A percentile compares a stretch with the other conserved stretches of the same genome.
Conservation (phyloP, 257 asterid species). For the Penstemon davidsonii region DNA sequence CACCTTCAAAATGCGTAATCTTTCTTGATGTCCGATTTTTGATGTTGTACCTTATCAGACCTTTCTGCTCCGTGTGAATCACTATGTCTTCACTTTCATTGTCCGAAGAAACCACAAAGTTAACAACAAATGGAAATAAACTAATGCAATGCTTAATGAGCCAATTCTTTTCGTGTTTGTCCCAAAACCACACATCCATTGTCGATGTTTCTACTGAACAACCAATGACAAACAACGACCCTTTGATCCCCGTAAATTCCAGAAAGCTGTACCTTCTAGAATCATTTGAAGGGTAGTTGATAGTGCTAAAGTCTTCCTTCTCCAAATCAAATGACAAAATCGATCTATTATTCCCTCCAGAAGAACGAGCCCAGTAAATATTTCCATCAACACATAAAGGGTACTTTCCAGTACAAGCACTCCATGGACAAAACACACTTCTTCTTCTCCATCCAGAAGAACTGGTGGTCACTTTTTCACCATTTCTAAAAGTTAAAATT, state of each 20-base stretch:
- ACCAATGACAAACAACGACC: not conserved
- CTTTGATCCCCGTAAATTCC: constrained; percentile 1
- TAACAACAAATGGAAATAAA: constrained; percentile 6
- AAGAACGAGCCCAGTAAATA: not conserved
- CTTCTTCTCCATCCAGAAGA: not conserved
- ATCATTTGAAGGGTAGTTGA: constrained; percentile 1
- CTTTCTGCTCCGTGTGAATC: constrained; percentile 9
- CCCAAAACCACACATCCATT: constrained; percentile 13
- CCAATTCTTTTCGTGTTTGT: constrained; percentile 7
- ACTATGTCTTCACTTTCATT: not conserved
- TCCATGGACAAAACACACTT: not conserved
- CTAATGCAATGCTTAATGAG: not conserved
- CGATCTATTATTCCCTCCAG: constrained; percentile 1
- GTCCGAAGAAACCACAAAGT: constrained; percentile 6
- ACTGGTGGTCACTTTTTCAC: not conserved
- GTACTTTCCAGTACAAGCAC: not conserved
- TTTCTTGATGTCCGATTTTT: not conserved
- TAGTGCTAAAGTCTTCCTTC: not conserved
- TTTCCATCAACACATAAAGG: constrained; percentile 4
- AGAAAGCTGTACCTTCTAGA: not conserved
- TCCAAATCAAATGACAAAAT: constrained; percentile 5
- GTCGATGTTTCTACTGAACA: constrained; percentile 9
- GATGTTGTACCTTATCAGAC: constrained; percentile 1
- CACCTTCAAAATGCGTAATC: constrained; percentile 15
- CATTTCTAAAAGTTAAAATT: constrained; percentile 1